Evolutionary conservation across 371 early-diverging fungal genomes (phyloP).

Genomic region (Rhizopus arrhizus): DNA sequence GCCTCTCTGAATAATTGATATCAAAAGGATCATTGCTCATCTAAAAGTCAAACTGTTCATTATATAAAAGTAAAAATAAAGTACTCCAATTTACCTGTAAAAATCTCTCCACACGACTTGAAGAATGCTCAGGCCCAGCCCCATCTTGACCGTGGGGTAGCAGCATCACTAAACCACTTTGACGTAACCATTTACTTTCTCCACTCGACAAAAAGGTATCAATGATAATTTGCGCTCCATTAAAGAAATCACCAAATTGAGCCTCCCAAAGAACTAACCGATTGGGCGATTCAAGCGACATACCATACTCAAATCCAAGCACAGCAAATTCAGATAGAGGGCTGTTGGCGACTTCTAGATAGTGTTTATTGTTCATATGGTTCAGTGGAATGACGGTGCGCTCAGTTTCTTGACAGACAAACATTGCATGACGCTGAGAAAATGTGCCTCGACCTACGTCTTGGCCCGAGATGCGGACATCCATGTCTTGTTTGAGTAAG

Average conservation of each 20-base stretch:
- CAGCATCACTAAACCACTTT: conserved; percentile 87
- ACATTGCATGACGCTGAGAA: conserved; percentile 94
- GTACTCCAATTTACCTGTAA: conserved; percentile 68
- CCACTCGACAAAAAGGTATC: conserved; percentile 89
- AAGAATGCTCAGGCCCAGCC: conserved; percentile 95
- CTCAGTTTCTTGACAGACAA: conserved; percentile 83
- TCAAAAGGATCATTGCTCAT: conserved; percentile 80
- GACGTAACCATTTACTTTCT: conserved; percentile 94
- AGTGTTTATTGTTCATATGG: conserved; percentile 53
- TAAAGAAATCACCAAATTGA: conserved; percentile 98
- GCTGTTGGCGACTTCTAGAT: conserved; percentile 84
- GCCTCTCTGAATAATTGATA: conserved; percentile 47
- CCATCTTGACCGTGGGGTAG: conserved; percentile 97
- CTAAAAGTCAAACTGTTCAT: conserved; percentile 33
- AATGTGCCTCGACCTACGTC: conserved; percentile 98
- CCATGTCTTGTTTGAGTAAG: conserved; percentile 78
- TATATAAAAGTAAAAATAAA: neutral
- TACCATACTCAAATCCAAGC: conserved; percentile 94
- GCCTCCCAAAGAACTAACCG: conserved; percentile 94
- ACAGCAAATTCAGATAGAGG: conserved; percentile 92
- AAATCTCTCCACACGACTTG: conserved; percentile 91
- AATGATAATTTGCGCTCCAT: conserved; percentile 94
- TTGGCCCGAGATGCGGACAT: conserved; percentile 94
- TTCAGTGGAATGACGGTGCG: conserved; percentile 81
- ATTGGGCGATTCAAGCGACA: conserved; percentile 85